phyloP scores from a whole-genome alignment of 805 yeast genomes.

The Wickerhamiella musiphila region DNA sequence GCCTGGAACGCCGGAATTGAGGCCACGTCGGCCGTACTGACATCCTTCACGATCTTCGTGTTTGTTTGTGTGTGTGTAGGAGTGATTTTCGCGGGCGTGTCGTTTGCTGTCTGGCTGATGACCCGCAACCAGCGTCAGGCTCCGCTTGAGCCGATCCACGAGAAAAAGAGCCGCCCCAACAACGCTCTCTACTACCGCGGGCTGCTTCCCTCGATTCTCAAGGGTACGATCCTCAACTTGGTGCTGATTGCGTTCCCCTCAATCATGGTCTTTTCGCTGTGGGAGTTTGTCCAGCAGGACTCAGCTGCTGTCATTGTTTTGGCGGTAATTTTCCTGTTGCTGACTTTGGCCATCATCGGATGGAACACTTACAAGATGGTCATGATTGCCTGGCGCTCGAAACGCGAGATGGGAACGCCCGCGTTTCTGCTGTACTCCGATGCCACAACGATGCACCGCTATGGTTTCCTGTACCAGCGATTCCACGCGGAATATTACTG shows the following conservation, averaged over 20 bases:
- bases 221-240: slow-evolving; percentile 66
- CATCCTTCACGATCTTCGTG: slow-evolving; percentile 76
- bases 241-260: slow-evolving; percentile 77
- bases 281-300: slow-evolving; percentile 72
- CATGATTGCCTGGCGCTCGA: slow-evolving; percentile 44
- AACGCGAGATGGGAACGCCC: slow-evolving; percentile 49
- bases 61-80: slow-evolving; percentile 59
- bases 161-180: too few relatives aligned
- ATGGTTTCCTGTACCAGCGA: slow-evolving; percentile 83
- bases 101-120: slow-evolving; percentile 28
- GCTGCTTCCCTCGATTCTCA: slow-evolving; percentile 52
- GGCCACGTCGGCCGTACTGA: slow-evolving; percentile 63
- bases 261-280: slow-evolving; percentile 56
- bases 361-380: slow-evolving; percentile 53
- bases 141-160: too few relatives aligned
- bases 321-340: slow-evolving; percentile 52
- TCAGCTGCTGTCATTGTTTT: slow-evolving; percentile 79
- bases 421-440: slow-evolving; percentile 81
- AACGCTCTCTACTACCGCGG: slow-evolving; percentile 15
- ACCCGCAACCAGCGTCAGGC: background rate
- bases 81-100: slow-evolving; percentile 37
- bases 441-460: slow-evolving; percentile 49
- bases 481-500: slow-evolving; percentile 65
- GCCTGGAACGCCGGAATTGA: slow-evolving; percentile 67
- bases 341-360: slow-evolving; percentile 40